Base-by-base conservation (phyloP, 495 filamentous ascomycete species). In the Achaetomiella virescens region DNA sequence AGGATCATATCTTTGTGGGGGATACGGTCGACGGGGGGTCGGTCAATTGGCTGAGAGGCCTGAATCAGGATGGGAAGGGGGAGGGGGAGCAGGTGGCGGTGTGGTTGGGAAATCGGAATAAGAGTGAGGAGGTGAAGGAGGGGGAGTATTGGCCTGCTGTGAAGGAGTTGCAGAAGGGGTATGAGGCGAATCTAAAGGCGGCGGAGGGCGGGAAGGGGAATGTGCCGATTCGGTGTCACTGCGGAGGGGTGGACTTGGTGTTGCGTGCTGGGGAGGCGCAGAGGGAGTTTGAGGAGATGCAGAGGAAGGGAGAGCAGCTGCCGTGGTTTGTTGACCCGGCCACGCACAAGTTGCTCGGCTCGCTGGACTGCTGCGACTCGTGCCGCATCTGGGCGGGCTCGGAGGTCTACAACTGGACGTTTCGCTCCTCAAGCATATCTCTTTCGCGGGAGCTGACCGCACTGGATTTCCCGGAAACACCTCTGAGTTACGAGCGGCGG, bases 341-440 rank as follows among this genome's bases (percentile, higher is more conserved):
- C 22, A 65, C 67, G 22, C 69, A 61, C 25, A 79, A 79, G 52
- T 68, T 61, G 54, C 60, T 76, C 1, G 74, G 67, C 12, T 54
- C 59, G 1, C 57, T 77, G 40, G 79, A 81, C 55, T 59, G 70
- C 15, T 83, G 81, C 57, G 72, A 76, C 48, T 77, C 78, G 35
- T 83, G 81, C 55, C 76, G 78, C 0, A 59, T 78, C 14, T 63
- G 65, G 1, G 69, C 54, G 6, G 80, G 79, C 1, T 62, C 62
- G 1, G 74, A 82, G 54, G 51, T 82, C 10, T 66, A 72, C 24
- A 60, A 68, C 35, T 84, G 80, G 79, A 67, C 67, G 0, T 73
- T 68, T 51, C 57, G 0, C 33, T 52, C 37, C 37, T 74, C 12
- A 36, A 46, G 21, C 58, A 71, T 44, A 54, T 72, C 22, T 29